Conservation (phyloP, 139 green algal genomes). For the Tetradesmus lagerheimii region DNA sequence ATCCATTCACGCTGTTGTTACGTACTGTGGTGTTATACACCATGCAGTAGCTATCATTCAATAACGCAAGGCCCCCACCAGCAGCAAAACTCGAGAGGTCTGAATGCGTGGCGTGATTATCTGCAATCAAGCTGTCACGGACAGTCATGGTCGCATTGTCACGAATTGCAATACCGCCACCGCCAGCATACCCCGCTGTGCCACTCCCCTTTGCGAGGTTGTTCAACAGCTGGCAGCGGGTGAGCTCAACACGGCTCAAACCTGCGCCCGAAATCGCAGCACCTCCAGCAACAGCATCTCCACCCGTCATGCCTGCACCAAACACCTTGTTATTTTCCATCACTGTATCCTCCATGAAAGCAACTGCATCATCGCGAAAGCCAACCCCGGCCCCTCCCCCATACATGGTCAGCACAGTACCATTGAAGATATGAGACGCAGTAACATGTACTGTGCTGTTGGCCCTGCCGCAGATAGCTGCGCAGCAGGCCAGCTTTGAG, state of each 20-base stretch:
- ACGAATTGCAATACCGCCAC: neutral
- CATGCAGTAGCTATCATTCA: neutral
- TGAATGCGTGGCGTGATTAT: neutral
- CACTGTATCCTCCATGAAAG: neutral
- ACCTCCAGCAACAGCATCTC: neutral
- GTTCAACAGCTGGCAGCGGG: neutral
- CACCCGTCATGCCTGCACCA: neutral
- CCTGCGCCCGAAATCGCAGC: neutral
- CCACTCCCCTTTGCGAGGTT: neutral
- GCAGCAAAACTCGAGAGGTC: neutral
- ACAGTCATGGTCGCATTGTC: neutral
- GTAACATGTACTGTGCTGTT: neutral
- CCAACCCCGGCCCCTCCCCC: neutral
- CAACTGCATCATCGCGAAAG: neutral
- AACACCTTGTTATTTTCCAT: neutral
- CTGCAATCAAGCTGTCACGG: neutral
- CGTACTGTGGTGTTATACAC: neutral
- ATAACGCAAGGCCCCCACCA: neutral
- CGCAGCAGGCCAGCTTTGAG: neutral
- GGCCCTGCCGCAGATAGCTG: neutral
- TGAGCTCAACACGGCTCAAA: neutral
- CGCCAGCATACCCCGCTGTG: neutral
- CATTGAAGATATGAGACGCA: neutral
- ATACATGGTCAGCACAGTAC: neutral
- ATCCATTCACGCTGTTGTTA: neutral